Conservation (phyloP, 2,329 filamentous ascomycete species). For the Sporothrix brasiliensis region DNA sequence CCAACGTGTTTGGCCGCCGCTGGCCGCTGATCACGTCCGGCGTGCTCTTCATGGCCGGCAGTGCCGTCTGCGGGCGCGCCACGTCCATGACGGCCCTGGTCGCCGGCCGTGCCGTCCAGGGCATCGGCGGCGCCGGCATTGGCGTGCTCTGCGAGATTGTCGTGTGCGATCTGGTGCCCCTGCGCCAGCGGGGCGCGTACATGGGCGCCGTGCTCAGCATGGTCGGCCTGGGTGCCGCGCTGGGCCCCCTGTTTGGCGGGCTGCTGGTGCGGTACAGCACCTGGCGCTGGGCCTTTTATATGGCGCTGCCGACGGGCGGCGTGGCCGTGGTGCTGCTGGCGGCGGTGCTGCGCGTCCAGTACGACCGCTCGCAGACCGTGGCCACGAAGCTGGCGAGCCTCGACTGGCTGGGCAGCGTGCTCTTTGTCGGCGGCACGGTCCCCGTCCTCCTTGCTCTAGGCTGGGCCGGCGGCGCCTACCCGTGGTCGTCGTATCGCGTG, state of each 20-base stretch:
- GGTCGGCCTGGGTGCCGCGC: slow-evolving; percentile 28
- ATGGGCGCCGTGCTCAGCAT: slow-evolving; percentile 32
- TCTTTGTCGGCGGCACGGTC: neutral
- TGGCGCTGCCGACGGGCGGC: slow-evolving; percentile 47
- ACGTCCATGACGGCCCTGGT: slow-evolving; percentile 35
- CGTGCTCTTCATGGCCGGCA: neutral
- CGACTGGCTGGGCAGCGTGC: neutral
- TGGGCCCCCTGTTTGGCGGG: slow-evolving; percentile 36
- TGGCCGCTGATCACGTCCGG: neutral
- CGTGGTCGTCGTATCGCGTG: slow-evolving; percentile 11
- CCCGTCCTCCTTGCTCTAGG: neutral
- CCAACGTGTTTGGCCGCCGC: slow-evolving; percentile 24
- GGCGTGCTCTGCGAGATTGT: slow-evolving; percentile 43
- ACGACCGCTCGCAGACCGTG: neutral
- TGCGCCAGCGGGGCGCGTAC: slow-evolving; percentile 35
- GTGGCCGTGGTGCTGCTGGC: slow-evolving; percentile 40
- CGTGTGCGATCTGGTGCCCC: slow-evolving; percentile 40
- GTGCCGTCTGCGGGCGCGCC: neutral
- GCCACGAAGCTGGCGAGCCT: neutral
- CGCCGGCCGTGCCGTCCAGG: slow-evolving; percentile 43
- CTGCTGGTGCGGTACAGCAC: slow-evolving; percentile 28
- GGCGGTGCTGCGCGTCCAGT: slow-evolving; percentile 40
- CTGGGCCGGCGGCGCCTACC: neutral
- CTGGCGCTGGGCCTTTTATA: slow-evolving; percentile 47
- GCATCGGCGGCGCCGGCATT: slow-evolving; percentile 43